Evolutionary conservation across 106 monocot genomes (phyloP).

Genomic region (Phalaenopsis equestris): DNA sequence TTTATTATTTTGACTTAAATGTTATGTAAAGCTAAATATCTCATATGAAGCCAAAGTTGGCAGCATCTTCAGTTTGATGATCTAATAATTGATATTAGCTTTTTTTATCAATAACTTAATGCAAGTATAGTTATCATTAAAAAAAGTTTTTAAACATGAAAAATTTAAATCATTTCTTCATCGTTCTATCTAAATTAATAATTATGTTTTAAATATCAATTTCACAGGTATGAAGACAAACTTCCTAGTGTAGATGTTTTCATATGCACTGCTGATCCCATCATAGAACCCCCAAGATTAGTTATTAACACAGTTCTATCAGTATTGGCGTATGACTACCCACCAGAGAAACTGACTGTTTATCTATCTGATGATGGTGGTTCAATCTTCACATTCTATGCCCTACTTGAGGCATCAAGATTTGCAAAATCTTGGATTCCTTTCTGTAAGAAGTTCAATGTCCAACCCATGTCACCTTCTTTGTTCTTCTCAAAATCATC

Average conservation of each 20-base stretch:
- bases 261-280: slow-evolving; percentile 74
- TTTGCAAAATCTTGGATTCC: slow-evolving; percentile 75
- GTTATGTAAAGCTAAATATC: no score
- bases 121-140: no score
- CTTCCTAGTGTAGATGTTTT: slow-evolving; percentile 59
- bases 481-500: slow-evolving; percentile 34
- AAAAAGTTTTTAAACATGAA: no score
- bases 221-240: slow-evolving; percentile 27
- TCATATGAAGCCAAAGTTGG: no score
- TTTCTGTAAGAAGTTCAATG: slow-evolving; percentile 52
- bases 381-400: slow-evolving; percentile 75
- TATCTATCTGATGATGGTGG: slow-evolving; percentile 76
- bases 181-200: no score
- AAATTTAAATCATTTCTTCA: no score
- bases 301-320: slow-evolving; percentile 72
- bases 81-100: no score
- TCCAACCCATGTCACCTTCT: slow-evolving; percentile 60
- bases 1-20: no score
- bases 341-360: slow-evolving; percentile 51
- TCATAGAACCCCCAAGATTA: slow-evolving; percentile 58
- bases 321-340: slow-evolving; percentile 71
- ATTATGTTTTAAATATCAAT: neutral
- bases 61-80: no score
- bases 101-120: no score
- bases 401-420: slow-evolving; percentile 53